Evolutionary conservation across 441 rosid species (phyloP), one percentile per base, ranked within the genome.

Genomic region (Jatropha podagrica): DNA sequence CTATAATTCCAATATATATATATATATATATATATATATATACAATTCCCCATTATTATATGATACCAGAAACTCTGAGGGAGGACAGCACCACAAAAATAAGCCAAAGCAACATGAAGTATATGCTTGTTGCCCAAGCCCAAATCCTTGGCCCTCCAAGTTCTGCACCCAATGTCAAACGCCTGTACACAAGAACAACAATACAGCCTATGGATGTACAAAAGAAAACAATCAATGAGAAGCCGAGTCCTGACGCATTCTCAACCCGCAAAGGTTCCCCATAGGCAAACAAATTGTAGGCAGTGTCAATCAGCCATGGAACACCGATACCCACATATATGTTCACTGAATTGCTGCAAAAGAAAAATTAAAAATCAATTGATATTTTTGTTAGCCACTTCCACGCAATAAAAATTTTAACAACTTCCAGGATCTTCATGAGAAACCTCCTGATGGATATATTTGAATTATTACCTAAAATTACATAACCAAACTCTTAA

Each of bases 261-360:
- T 88, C 75, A 68, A 95, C 81, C 73, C 80, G 65, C 84, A 93
- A 66, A 8, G 98, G 96, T 83, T 95, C 93, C 72, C 78, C 79
- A 66, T 90, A 90, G 2, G 76, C 86, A 2, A 93, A 64, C 88
- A 84, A 88, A 81, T 93, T 95, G 94, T 93, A 93, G 13, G 84
- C 81, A 9, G 98, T 90, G 76, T 92, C 87, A 64, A 92, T 89
- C 86, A 93, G 87, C 98, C 98, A 95, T 5, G 99, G 99, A 38
- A 92, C 68, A 32, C 96, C 99, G 0, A 93, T 91, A 61, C 98
- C 98, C 55, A 92, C 87, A 23, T 93, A 93, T 70, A 93, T 93
- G 76, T 93, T 95, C 85, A 93, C 97, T 0, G 98, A 91, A 83
- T 95, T 93, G 87, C 99, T 95, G 80, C 83, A 81, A 74, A 69